phyloP scores from a whole-genome alignment of 116 monocot genomes.

The Thalassia testudinum region DNA sequence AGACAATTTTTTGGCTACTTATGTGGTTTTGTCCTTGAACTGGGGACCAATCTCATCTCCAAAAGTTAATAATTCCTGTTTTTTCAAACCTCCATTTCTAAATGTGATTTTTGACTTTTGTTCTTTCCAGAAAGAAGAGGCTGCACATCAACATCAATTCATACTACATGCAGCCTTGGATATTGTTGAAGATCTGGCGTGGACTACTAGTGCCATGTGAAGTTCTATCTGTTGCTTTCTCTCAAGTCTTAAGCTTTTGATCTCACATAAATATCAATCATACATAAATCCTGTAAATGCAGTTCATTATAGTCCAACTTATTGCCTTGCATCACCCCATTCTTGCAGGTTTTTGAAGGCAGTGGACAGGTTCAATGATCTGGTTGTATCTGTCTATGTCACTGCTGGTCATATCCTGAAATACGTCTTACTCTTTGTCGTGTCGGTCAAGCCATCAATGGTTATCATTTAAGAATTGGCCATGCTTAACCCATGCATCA shows the following conservation, averaged over 20 bases:
- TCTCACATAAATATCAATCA: neutral
- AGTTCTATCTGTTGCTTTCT: neutral
- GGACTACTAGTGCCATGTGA: conserved; percentile 97
- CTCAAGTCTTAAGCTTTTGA: neutral
- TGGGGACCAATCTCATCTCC: no score
- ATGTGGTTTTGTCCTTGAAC: no score
- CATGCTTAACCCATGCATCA: neutral
- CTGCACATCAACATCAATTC: conserved; percentile 86
- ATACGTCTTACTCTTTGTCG: neutral
- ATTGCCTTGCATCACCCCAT: neutral
- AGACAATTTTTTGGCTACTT: no score
- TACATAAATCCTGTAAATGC: neutral
- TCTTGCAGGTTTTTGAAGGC: conserved; percentile 83
- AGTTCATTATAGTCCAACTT: neutral
- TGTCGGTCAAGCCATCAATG: no score
- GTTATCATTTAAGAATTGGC: neutral
- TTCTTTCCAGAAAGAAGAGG: conserved; percentile 64
- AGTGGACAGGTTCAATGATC: conserved; percentile 88
- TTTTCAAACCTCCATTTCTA: no score
- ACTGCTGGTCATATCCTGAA: conserved; percentile 99
- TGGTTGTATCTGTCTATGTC: conserved; percentile 91
- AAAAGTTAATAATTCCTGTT: no score
- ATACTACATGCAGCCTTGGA: conserved; percentile 92
- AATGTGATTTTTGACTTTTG: no score
- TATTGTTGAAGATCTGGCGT: conserved; percentile 92